phyloP scores from a whole-genome alignment of 2,329 filamentous ascomycete genomes.

The Hypoxylon sp. region DNA sequence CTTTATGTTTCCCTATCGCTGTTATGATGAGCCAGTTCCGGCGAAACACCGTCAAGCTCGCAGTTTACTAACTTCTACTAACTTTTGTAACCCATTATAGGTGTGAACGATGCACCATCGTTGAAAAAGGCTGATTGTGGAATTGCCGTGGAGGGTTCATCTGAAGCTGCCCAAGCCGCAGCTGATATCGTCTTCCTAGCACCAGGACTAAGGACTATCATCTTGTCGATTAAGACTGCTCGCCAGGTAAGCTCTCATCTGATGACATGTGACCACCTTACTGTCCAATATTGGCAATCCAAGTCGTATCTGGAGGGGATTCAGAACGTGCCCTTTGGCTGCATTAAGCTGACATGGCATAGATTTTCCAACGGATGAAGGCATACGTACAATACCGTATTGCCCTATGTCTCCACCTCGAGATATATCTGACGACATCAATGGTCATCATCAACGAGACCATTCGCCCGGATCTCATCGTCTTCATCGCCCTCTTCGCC shows the following conservation, averaged over 20 bases:
- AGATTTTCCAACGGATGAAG: constrained; percentile 86
- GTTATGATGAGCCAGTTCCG: background rate
- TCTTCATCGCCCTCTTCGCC: constrained; percentile 84
- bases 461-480: constrained; percentile 78
- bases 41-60: background rate
- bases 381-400: constrained; percentile 84
- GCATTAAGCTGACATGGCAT: constrained; percentile 23
- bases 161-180: constrained; percentile 79
- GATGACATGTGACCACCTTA: background rate
- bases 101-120: constrained; percentile 81
- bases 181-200: constrained; percentile 83
- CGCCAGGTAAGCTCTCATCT: constrained; percentile 59
- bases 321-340: background rate
- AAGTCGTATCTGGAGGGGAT: background rate
- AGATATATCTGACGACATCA: constrained; percentile 82
- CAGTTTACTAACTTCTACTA: constrained; percentile 29
- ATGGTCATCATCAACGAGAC: constrained; percentile 88
- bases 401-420: constrained; percentile 79
- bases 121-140: constrained; percentile 82
- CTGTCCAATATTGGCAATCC: background rate
- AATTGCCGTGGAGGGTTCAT: constrained; percentile 80
- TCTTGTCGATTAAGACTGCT: constrained; percentile 80
- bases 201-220: constrained; percentile 78
- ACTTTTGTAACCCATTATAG: constrained; percentile 28
- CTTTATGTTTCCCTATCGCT: background rate